phyloP scores from a whole-genome alignment of 371 early-diverging fungal species.

The Mucor velutinosus region DNA sequence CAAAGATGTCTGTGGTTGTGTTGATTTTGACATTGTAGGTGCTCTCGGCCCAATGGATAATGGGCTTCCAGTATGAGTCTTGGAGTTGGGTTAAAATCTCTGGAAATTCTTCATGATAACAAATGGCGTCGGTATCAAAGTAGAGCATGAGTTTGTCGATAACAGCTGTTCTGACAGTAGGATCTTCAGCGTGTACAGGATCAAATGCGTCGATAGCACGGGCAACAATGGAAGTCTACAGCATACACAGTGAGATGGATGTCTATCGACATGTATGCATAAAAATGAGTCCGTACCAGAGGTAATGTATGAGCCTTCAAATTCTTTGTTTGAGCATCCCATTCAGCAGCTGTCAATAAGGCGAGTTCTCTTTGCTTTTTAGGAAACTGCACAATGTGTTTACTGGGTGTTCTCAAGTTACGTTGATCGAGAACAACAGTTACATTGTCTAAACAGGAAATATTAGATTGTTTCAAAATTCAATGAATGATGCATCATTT shows the following conservation, averaged over 20 bases:
- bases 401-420: constrained; percentile 83
- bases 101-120: constrained; percentile 84
- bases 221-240: constrained; percentile 83
- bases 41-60: constrained; percentile 78
- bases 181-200: constrained; percentile 32
- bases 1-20: constrained; percentile 75
- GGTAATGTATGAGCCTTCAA: constrained; percentile 87
- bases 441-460: constrained; percentile 41
- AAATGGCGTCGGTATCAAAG: constrained; percentile 87
- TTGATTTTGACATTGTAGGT: constrained; percentile 70
- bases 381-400: constrained; percentile 67
- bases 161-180: constrained; percentile 60
- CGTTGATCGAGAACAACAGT: constrained; percentile 80
- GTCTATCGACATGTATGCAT: not conserved
- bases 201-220: constrained; percentile 81
- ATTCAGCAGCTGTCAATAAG: constrained; percentile 86
- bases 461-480: constrained; percentile 14
- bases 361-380: constrained; percentile 66
- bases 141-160: constrained; percentile 78
- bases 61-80: constrained; percentile 77
- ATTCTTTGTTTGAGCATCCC: constrained; percentile 84
- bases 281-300: constrained; percentile 52
- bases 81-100: constrained; percentile 79
- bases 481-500: constrained; percentile 6
- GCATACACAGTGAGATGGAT: not conserved